Evolutionary conservation across 2,329 filamentous ascomycete species (phyloP).

Genomic region (Penicillium sp.): DNA sequence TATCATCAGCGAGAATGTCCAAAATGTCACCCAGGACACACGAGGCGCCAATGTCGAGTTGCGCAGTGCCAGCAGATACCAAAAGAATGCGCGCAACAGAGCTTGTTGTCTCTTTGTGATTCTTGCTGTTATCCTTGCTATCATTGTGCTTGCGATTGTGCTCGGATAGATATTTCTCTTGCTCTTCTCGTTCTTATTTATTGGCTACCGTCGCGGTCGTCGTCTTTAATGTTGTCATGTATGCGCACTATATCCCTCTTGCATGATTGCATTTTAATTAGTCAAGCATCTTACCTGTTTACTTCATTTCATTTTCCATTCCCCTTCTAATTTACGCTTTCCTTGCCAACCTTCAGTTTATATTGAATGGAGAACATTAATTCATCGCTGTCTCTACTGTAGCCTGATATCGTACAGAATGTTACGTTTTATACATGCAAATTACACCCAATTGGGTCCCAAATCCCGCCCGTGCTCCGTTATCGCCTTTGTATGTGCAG

Average conservation of each 20-base stretch:
- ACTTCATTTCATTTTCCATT: slow-evolving; percentile 6
- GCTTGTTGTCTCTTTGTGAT: slow-evolving; percentile 89
- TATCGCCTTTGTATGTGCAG: slow-evolving; percentile 27
- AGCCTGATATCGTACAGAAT: slow-evolving; percentile 35
- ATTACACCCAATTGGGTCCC: slow-evolving; percentile 29
- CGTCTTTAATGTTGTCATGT: slow-evolving; percentile 16
- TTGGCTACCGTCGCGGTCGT: slow-evolving; percentile 7
- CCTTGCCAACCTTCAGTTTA: not conserved
- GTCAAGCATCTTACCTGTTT: slow-evolving; percentile 10
- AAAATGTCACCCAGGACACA: slow-evolving; percentile 77
- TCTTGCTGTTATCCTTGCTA: slow-evolving; percentile 80
- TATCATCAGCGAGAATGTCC: slow-evolving; percentile 83
- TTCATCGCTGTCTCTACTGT: slow-evolving; percentile 19
- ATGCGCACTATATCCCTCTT: slow-evolving; percentile 36
- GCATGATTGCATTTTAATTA: slow-evolving; percentile 18
- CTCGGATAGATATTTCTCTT: slow-evolving; percentile 55
- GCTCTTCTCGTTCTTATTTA: slow-evolving; percentile 7
- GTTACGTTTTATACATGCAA: slow-evolving; percentile 33
- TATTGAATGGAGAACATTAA: slow-evolving; percentile 28
- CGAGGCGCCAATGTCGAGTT: slow-evolving; percentile 82
- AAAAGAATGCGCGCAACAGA: slow-evolving; percentile 93
- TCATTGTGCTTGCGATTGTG: slow-evolving; percentile 83
- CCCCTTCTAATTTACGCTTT: slow-evolving; percentile 8
- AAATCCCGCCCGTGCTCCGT: slow-evolving; percentile 25
- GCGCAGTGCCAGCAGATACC: slow-evolving; percentile 80